Conservation (phyloP, 306 rosid genomes). For the Lathyrus tuberosus region DNA sequence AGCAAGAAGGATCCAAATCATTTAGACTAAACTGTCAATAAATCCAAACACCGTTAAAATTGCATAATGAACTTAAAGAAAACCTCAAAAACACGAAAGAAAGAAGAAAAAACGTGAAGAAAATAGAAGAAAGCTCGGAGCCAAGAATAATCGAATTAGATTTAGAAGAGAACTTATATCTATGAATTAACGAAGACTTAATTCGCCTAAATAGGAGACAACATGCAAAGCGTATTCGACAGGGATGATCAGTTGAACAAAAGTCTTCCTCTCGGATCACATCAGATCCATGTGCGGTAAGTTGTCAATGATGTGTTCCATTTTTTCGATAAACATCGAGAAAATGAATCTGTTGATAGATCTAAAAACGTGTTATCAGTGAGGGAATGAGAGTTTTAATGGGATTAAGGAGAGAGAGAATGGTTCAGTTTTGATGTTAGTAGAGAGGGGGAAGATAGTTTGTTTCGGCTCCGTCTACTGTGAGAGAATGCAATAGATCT, state of each 20-base stretch:
- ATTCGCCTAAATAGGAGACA: constrained; percentile 85
- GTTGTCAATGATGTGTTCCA: constrained; percentile 73
- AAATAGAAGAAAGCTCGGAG: constrained; percentile 10
- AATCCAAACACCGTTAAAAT: constrained; percentile 4
- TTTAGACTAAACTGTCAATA: too few species aligned
- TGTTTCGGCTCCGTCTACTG: too few species aligned
- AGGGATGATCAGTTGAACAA: constrained; percentile 93
- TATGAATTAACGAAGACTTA: constrained; percentile 89
- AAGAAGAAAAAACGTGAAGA: neutral
- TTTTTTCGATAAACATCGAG: constrained; percentile 57
- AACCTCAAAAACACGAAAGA: constrained; percentile 3
- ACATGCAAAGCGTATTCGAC: constrained; percentile 92
- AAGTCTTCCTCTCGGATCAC: constrained; percentile 99
- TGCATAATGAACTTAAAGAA: constrained; percentile 19
- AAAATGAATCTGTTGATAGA: constrained; percentile 46
- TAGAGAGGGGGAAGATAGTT: too few species aligned
- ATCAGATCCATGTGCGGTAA: constrained; percentile 91
- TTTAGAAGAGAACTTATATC: constrained; percentile 65
- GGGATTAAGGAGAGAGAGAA: neutral
- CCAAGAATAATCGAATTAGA: constrained; percentile 33
- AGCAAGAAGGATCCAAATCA: too few species aligned
- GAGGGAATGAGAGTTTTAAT: too few species aligned
- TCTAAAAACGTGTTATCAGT: constrained; percentile 48
- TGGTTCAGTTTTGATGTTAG: too few species aligned
- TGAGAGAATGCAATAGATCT: too few species aligned